phyloP scores from a whole-genome alignment of 805 yeast species.

The Hemisphaericaspora nanyangensis region DNA sequence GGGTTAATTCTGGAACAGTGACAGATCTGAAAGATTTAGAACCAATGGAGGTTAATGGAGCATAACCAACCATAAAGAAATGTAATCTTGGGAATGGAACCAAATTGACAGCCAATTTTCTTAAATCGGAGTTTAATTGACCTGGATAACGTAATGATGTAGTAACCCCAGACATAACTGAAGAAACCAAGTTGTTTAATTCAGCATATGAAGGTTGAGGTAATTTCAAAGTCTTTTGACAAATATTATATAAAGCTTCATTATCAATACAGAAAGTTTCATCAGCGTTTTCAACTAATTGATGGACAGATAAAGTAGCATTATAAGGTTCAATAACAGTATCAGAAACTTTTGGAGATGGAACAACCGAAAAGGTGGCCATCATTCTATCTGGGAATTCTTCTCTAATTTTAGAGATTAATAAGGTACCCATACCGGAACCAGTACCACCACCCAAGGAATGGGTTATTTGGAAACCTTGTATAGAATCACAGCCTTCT shows the following conservation, averaged over 20 bases:
- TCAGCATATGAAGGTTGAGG: slow-evolving; percentile 75
- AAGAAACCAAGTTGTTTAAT: slow-evolving; percentile 76
- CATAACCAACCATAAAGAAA: slow-evolving; percentile 93
- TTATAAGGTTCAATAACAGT: slow-evolving; percentile 95
- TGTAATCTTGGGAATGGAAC: slow-evolving; percentile 95
- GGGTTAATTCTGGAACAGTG: slow-evolving; percentile 87
- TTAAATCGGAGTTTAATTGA: slow-evolving; percentile 86
- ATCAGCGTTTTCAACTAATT: slow-evolving; percentile 84
- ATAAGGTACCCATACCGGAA: slow-evolving; percentile 91
- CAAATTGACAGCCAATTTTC: slow-evolving; percentile 90
- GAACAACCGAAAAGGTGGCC: slow-evolving; percentile 92
- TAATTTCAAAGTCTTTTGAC: slow-evolving; percentile 80
- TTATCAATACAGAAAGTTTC: slow-evolving; percentile 95
- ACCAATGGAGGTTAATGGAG: slow-evolving; percentile 81
- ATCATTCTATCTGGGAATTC: slow-evolving; percentile 95
- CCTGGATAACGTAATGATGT: slow-evolving; percentile 94
- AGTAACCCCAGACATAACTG: slow-evolving; percentile 94
- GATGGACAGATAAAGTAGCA: slow-evolving; percentile 87
- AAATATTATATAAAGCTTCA: slow-evolving; percentile 87
- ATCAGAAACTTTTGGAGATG: slow-evolving; percentile 87
- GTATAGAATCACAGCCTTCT: slow-evolving; percentile 87
- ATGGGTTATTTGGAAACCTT: slow-evolving; percentile 83
- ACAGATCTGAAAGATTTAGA: slow-evolving; percentile 79
- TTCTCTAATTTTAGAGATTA: slow-evolving; percentile 81
- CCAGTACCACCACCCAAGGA: slow-evolving; percentile 82